Percentiles rank a stretch among this genome's conserved stretches.
Evolutionary conservation across 257 asterid species (phyloP).

Genomic region (Nicotiana tabacum): DNA sequence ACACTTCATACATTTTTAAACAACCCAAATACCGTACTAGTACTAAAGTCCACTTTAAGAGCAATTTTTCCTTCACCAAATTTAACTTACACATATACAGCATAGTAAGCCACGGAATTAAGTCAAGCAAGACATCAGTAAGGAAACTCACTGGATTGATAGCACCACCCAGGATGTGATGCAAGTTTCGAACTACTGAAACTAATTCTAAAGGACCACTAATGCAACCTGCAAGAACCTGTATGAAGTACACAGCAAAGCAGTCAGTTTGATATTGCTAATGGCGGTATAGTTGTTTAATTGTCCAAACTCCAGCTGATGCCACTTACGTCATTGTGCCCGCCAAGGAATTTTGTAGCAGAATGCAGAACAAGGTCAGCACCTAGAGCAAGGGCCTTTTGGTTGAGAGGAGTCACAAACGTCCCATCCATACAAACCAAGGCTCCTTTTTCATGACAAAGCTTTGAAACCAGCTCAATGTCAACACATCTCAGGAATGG

Average conservation of each 20-base stretch:
- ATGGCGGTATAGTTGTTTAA: neutral
- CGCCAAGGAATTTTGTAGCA: slow-evolving; percentile 81
- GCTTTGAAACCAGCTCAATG: slow-evolving; percentile 81
- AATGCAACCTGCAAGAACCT: slow-evolving; percentile 89
- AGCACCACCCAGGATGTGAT: slow-evolving; percentile 89
- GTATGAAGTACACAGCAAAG: neutral
- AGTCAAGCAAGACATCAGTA: neutral
- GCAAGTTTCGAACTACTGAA: slow-evolving; percentile 67
- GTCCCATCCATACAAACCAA: slow-evolving; percentile 85
- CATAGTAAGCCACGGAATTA: neutral
- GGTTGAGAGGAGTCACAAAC: slow-evolving; percentile 94
- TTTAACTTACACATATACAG: neutral
- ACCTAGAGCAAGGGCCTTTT: slow-evolving; percentile 87
- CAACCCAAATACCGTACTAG: neutral
- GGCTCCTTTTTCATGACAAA: slow-evolving; percentile 83
- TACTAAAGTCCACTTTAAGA: too few relatives aligned
- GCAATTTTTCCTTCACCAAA: slow-evolving; percentile 1
- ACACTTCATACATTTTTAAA: too few relatives aligned
- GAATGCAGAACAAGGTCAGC: slow-evolving; percentile 91
- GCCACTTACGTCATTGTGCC: slow-evolving; percentile 79
- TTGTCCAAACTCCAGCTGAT: neutral
- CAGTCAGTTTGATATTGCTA: neutral
- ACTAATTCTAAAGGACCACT: slow-evolving; percentile 78
- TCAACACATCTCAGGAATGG: slow-evolving; percentile 94
- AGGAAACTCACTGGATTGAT: slow-evolving; percentile 72